Percentiles rank a stretch among this genome's conserved stretches.
Conservation (phyloP, 2,329 filamentous ascomycete species). For the Atkinsonella texensis region DNA sequence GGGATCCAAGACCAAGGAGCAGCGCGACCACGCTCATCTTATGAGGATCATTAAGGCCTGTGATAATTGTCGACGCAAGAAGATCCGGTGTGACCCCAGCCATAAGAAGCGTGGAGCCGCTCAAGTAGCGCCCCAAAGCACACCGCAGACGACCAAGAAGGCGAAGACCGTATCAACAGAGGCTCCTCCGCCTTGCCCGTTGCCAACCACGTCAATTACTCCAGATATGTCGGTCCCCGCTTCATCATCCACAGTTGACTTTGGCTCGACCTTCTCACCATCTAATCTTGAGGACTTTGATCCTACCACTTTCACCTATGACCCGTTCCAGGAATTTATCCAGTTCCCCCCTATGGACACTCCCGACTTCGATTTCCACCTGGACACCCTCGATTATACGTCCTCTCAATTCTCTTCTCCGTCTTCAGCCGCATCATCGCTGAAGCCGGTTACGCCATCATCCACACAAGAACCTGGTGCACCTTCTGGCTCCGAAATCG, state of each 20-base stretch:
- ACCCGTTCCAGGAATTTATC: constrained; percentile 35
- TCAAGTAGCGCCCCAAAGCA: constrained; percentile 16
- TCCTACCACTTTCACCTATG: constrained; percentile 9
- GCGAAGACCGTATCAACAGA: constrained; percentile 15
- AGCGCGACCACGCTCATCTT: constrained; percentile 53
- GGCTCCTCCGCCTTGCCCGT: constrained; percentile 12
- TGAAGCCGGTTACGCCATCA: constrained; percentile 15
- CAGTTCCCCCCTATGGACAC: constrained; percentile 25
- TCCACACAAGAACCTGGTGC: constrained; percentile 12
- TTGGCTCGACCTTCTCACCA: constrained; percentile 12
- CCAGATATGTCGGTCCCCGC: background rate
- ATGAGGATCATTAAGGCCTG: constrained; percentile 60
- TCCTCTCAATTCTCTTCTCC: constrained; percentile 22
- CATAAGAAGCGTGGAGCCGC: constrained; percentile 37
- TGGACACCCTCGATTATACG: constrained; percentile 29
- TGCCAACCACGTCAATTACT: constrained; percentile 1
- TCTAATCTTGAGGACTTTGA: constrained; percentile 12
- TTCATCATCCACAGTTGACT: constrained; percentile 7
- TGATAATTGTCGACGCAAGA: constrained; percentile 49
- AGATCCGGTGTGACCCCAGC: constrained; percentile 49
- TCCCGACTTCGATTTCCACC: constrained; percentile 34
- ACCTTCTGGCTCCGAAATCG: constrained; percentile 6
- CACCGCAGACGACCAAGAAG: constrained; percentile 31
- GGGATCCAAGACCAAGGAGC: constrained; percentile 55
- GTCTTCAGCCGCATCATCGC: constrained; percentile 15